A percentile compares a stretch with the other conserved stretches of the same genome.
These are phyloP conservation scores for Prinsepia uniflora DNA, from an alignment of 306 rosid species.

Conservation along the genomic window DNA sequence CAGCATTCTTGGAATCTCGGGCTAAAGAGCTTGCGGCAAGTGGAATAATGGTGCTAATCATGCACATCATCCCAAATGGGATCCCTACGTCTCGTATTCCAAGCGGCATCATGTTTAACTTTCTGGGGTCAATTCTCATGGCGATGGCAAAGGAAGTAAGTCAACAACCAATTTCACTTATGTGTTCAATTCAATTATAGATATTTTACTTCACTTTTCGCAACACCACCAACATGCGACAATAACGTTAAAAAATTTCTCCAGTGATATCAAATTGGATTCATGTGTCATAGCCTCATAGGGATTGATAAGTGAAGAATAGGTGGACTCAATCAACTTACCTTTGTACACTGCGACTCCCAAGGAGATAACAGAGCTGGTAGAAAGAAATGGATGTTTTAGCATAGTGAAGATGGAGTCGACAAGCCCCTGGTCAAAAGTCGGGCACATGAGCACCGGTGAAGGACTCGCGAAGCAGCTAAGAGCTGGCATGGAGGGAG, in stretches of 20 bases:
- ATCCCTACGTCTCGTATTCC: not conserved
- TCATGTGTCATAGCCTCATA: not conserved
- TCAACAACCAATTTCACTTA: not conserved
- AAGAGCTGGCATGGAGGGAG: slow-evolving; percentile 8
- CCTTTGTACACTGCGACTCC: not conserved
- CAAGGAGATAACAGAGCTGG: not conserved
- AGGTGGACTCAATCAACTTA: slow-evolving; percentile 13
- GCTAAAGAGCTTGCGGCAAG: slow-evolving; percentile 17
- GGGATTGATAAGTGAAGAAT: not conserved
- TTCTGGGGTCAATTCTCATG: slow-evolving; percentile 14
- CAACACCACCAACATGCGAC: too few species aligned
- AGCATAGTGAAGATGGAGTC: slow-evolving; percentile 4
- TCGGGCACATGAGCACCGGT: not conserved
- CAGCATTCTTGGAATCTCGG: slow-evolving; percentile 9
- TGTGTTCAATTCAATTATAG: not conserved
- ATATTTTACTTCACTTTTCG: not conserved
- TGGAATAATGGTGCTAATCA: slow-evolving; percentile 16
- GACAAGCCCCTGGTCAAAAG: not conserved
- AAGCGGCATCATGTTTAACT: slow-evolving; percentile 1
- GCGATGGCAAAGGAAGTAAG: slow-evolving; percentile 21
- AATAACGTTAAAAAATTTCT: too few species aligned
- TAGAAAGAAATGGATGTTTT: slow-evolving; percentile 11
- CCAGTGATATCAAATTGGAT: too few species aligned
- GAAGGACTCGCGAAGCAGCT: not conserved
- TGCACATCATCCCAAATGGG: not conserved